Conservation (phyloP, 2,329 filamentous ascomycete species). For the Colletotrichum lindemuthianum region DNA sequence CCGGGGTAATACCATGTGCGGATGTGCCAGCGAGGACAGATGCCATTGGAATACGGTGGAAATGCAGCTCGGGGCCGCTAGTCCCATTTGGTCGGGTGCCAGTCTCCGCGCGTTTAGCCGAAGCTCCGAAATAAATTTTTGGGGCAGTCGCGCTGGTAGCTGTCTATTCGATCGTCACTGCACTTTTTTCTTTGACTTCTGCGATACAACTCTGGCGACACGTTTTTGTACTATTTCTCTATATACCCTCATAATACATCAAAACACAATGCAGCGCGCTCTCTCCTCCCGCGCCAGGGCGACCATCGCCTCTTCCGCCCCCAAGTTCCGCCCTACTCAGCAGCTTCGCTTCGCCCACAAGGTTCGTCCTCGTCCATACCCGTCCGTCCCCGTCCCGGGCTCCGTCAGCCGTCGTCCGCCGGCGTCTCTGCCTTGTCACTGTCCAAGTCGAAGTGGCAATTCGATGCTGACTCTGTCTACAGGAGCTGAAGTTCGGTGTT, state of each 20-base stretch:
- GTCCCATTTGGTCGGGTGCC: slow-evolving; percentile 37
- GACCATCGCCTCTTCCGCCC: slow-evolving; percentile 78
- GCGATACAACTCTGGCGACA: slow-evolving; percentile 42
- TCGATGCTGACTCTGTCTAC: slow-evolving; percentile 43
- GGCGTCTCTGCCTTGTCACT: slow-evolving; percentile 1
- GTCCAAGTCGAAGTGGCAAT: slow-evolving; percentile 35
- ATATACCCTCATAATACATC: slow-evolving; percentile 43
- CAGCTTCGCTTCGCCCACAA: slow-evolving; percentile 98
- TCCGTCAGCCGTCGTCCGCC: too few species aligned
- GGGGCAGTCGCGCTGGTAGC: slow-evolving; percentile 38
- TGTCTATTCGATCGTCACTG: slow-evolving; percentile 33
- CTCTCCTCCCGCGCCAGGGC: slow-evolving; percentile 83
- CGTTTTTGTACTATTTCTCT: slow-evolving; percentile 42
- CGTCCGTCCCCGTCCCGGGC: too few species aligned
- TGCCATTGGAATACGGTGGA: slow-evolving; percentile 51
- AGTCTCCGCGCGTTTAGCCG: slow-evolving; percentile 52
- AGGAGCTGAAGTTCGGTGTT: slow-evolving; percentile 99
- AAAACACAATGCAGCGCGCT: slow-evolving; percentile 88
- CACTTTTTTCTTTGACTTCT: slow-evolving; percentile 41
- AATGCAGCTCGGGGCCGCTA: slow-evolving; percentile 44
- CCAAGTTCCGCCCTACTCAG: slow-evolving; percentile 75
- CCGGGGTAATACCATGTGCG: slow-evolving; percentile 30
- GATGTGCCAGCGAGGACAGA: slow-evolving; percentile 39
- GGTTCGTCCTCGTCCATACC: slow-evolving; percentile 61
- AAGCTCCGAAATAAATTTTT: slow-evolving; percentile 55